Evolutionary conservation across 1,284 basidiomycete genomes (phyloP).

Genomic region (Trametes sp.): DNA sequence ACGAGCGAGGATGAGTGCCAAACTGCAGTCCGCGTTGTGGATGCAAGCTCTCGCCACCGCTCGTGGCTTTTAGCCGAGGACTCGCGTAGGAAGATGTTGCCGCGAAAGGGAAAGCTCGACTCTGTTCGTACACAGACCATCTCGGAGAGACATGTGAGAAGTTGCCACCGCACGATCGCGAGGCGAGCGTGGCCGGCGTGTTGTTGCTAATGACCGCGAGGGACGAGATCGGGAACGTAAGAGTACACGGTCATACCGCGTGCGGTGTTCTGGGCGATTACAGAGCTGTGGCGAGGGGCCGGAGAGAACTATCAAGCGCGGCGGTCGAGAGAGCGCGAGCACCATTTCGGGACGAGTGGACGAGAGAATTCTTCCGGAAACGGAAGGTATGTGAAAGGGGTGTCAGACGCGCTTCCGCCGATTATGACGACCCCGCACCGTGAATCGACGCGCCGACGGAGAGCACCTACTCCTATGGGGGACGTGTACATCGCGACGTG

Average conservation of each 20-base stretch:
- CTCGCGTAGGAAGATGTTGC: constrained; percentile 7
- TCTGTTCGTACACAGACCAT: background rate
- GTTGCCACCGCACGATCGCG: background rate
- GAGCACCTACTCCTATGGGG: too few species aligned
- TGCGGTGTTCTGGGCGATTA: background rate
- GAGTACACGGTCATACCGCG: background rate
- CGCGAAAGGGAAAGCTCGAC: background rate
- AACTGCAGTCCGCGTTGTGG: background rate
- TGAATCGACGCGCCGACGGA: too few species aligned
- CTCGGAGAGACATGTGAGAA: background rate
- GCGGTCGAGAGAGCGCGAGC: constrained; percentile 8
- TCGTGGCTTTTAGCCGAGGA: background rate
- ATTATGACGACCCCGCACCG: constrained; percentile 18
- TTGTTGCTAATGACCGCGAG: background rate
- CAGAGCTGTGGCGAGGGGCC: background rate
- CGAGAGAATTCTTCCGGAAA: constrained; percentile 29
- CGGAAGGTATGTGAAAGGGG: constrained; percentile 16
- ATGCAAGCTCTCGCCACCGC: background rate
- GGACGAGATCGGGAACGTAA: background rate
- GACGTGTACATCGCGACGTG: background rate
- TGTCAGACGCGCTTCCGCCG: background rate
- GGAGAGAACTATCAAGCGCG: constrained; percentile 4
- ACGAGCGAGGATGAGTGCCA: background rate
- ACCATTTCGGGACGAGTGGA: constrained; percentile 11
- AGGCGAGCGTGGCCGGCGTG: too few species aligned